Base-by-base conservation (phyloP, 179 eudicot genomes). In the Drosera spatulata region DNA sequence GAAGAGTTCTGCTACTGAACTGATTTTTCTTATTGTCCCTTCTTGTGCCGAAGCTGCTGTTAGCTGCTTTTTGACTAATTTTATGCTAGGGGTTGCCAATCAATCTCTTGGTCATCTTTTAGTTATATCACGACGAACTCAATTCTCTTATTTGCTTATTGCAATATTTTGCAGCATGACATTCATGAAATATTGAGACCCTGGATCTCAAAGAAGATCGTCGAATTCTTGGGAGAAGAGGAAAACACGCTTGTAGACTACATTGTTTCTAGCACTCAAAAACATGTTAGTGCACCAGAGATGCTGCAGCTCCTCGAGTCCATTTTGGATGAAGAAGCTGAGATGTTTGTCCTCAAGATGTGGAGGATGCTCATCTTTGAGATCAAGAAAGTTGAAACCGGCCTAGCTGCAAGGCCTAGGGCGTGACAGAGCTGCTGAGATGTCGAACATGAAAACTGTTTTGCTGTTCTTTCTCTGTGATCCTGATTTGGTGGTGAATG, bases 291-390 rank as follows among this genome's bases (percentile, higher is more conserved):
- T 61, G 97, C 96, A 56, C 64, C 72, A 43, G 86, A 83, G 65
- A 87, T 94, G 96, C 76, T 90, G 59, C 91, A 87, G 49, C 77
- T 85, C 56, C 94, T 94, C 46, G 88, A 86, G 71, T 62, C 77
- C 38, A 90, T 94, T 47, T 71, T 94, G 76, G 99, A 90, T 52
- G 99, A 90, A 59, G 97, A 90, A 77, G 95, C 99, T 9, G 97
- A 94, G 73, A 90, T 90, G 99, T 94, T 94, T 77, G 99, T 94
- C 63, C 85, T 94, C 13, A 90, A 94, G 77, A 90, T 94, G 99
- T 94, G 97, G 97, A 85, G 97, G 71, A 94, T 94, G 97, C 99
- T 94, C 50, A 94, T 90, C 39, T 94, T 90, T 60, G 97, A 90
- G 73, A 80, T 90, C 59, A 87, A 90, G 80, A 82, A 76, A 72